Evolutionary conservation across 2,329 filamentous ascomycete species (phyloP), one percentile per base, ranked within the genome.

Genomic region (Cladosporium sp.): DNA sequence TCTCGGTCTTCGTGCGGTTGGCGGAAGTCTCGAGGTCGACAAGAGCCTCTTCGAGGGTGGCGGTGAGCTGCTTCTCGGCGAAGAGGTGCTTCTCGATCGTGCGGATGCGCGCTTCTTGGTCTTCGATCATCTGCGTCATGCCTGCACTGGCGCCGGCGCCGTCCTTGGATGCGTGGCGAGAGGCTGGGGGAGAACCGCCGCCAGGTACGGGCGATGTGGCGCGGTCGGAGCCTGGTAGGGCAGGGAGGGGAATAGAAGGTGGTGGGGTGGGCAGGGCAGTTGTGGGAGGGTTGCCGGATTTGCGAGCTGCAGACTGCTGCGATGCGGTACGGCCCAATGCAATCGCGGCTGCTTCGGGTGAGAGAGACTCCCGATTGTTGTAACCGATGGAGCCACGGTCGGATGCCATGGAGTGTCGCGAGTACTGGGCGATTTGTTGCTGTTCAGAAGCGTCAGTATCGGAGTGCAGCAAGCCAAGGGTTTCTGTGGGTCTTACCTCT

Each of bases 11-110:
- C 74, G 93, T 87, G 80, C 93, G 93, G 75, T 93, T 95, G 69
- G 89, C 92, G 67, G 95, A 92, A 58, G 86, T 85, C 76, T 99
- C 94, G 38, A 99, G 84, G 69, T 99, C 94, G 2, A 91, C 93
- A 30, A 99, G 85, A 6, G 94, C 94, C 76, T 97, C 93, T 74
- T 99, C 94, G 39, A 99, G 83, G 2, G 93, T 97, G 50, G 90
- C 88, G 0, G 93, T 99, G 60, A 99, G 86, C 74, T 97, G 93
- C 73, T 96, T 96, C 80, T 99, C 94, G 3, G 94, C 94, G 64
- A 89, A 88, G 22, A 99, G 83, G 71, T 97, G 92, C 79, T 97
- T 97, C 80, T 99, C 93, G 63, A 99, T 96, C 6, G 91, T 95
- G 61, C 89, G 88, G 71, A 99, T 95, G 63, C 92, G 92, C 43